Evolutionary conservation across 148 eudicot genomes (phyloP).

Genomic region (Camellia granthamiana): DNA sequence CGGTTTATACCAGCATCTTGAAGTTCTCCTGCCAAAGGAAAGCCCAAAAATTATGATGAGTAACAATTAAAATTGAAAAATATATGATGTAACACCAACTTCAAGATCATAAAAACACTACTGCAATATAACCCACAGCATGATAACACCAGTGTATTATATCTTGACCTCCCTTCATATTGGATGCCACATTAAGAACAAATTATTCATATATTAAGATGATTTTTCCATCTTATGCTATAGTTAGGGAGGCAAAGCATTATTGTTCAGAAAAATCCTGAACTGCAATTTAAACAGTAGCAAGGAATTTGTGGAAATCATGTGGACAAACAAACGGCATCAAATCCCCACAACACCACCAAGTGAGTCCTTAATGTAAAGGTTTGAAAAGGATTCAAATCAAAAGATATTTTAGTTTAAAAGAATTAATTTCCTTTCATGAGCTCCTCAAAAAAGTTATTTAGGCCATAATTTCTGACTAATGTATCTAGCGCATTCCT

Average conservation of each 20-base stretch:
- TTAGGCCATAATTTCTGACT: background rate
- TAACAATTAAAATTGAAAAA: background rate
- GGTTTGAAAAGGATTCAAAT: background rate
- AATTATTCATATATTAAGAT: background rate
- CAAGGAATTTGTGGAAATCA: background rate
- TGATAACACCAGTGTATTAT: background rate
- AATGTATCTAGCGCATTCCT: background rate
- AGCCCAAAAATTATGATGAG: background rate
- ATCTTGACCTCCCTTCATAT: conserved; percentile 2
- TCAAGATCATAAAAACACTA: background rate
- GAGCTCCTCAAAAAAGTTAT: background rate
- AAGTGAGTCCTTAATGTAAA: background rate
- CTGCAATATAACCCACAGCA: background rate
- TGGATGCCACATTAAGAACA: background rate
- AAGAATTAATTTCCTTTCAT: background rate
- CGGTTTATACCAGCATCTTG: conserved; percentile 82
- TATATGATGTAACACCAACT: background rate
- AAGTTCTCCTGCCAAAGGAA: conserved; percentile 64
- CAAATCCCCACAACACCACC: background rate
- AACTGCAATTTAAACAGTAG: background rate
- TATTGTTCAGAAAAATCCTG: background rate
- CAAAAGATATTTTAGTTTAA: background rate
- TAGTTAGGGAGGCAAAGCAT: background rate
- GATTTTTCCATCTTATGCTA: background rate
- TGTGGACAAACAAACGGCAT: background rate